Evolutionary conservation across 1,284 basidiomycete genomes (phyloP).

Genomic region (Paramarasmius palmivorus): DNA sequence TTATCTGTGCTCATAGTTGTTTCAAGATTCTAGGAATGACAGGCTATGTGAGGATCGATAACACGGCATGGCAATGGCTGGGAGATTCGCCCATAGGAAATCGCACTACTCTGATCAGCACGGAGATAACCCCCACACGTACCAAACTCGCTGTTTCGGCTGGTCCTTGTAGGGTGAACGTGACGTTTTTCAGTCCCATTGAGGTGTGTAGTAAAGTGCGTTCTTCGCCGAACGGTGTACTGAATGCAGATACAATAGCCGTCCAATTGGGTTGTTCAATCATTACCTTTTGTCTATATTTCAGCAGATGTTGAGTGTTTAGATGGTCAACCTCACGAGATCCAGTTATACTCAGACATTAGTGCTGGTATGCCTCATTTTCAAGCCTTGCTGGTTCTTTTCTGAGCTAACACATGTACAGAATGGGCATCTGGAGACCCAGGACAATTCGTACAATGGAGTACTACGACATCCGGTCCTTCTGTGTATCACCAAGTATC

Average conservation of each 20-base stretch:
- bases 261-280: constrained; percentile 8
- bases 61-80: constrained; percentile 7
- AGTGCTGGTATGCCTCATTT: constrained; percentile 4
- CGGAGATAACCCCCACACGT: constrained; percentile 12
- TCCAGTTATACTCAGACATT: constrained; percentile 13
- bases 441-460: constrained; percentile 5
- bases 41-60: constrained; percentile 11
- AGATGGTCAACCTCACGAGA: constrained; percentile 10
- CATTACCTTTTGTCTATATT: constrained; percentile 13
- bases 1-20: too few relatives aligned
- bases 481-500: not conserved
- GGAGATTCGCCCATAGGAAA: not conserved
- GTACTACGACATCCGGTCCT: constrained; percentile 2
- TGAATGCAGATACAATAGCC: not conserved
- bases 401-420: not conserved
- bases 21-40: constrained; percentile 1
- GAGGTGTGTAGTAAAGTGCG: constrained; percentile 3
- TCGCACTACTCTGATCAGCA: constrained; percentile 1
- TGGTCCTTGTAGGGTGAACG: constrained; percentile 8
- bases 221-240: not conserved
- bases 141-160: constrained; percentile 8
- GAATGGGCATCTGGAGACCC: constrained; percentile 12
- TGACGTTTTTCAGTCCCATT: constrained; percentile 15
- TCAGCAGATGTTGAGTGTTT: constrained; percentile 8
- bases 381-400: too few relatives aligned